Base-by-base conservation (phyloP, 305 asterid species). In the Fraxinus albicans region DNA sequence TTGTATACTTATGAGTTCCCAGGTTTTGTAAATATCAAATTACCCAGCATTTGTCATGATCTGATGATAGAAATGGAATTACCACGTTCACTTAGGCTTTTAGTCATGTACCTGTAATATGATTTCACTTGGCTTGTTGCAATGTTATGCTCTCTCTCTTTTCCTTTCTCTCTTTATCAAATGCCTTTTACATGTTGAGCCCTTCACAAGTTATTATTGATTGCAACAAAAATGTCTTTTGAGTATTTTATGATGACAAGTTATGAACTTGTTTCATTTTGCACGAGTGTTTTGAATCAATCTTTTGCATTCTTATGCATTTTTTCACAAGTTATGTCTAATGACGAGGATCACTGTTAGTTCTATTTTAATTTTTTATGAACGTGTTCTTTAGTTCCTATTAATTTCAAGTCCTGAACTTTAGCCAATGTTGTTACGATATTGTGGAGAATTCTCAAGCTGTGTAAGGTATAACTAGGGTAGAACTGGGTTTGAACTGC, bases 1-100 rank as follows among this genome's bases (percentile, higher is more conserved):
- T 33, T 73, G 31, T 8, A 19, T 77, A 65, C 81, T 40, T 78
- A 80, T 25, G 76, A 81, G 73, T 72, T 75, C 74, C 83, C 86
- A 78, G 77, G 15, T 19, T 19, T 29, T 82, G 86, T 80, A 78
- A 8, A 86, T 77, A 73, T 80, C 79, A 79, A 80, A 47, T 67
- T 44, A 35, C 65, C 25, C 34, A 15, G 75, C 33, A 19, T 9
- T 27, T 27, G 19, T 67, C 35, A 25, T 27, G 17, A 27, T 67
- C 35, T 10, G 35, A 33, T 1, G 73, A 67, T 65, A 86, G 80
- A 33, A 70, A 55, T 77, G 77, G 84, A 79, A 60, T 82, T 40
- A 79, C 53, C 55, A 73, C 47, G 65, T 80, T 83, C 63, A 34
- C 40, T 65, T 85, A 55, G 84, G 67, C 47, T 77, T 38, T 75